Conservation (phyloP, 2,329 filamentous ascomycete genomes). For the Neopestalotiopsis sp. region DNA sequence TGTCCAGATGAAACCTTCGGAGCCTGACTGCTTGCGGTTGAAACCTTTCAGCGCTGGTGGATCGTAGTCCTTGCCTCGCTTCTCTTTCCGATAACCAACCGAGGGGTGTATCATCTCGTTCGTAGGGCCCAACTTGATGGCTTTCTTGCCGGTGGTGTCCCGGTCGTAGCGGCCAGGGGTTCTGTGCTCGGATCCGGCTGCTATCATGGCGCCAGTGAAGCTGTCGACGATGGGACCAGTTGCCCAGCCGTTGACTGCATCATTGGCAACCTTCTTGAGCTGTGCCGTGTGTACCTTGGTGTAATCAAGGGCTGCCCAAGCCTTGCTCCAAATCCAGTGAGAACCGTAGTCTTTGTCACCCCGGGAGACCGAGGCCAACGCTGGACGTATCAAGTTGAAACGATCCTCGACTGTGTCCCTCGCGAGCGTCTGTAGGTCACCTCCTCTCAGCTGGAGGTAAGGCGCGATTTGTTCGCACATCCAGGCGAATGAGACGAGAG, state of each 20-base stretch:
- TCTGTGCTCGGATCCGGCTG: slow-evolving; percentile 17
- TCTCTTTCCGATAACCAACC: slow-evolving; percentile 19
- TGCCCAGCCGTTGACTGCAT: slow-evolving; percentile 24
- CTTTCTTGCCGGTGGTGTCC: slow-evolving; percentile 3
- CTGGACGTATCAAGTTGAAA: slow-evolving; percentile 18
- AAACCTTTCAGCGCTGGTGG: slow-evolving; percentile 17
- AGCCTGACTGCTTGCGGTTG: slow-evolving; percentile 5
- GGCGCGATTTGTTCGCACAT: slow-evolving; percentile 24
- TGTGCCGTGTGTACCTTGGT: not conserved
- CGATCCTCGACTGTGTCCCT: slow-evolving; percentile 20
- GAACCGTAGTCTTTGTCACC: slow-evolving; percentile 1
- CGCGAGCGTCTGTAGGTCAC: slow-evolving; percentile 5
- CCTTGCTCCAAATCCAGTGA: slow-evolving; percentile 3
- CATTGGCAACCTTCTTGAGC: slow-evolving; percentile 13
- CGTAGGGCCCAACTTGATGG: slow-evolving; percentile 14
- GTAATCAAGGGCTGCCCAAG: slow-evolving; percentile 4
- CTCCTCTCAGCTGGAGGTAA: slow-evolving; percentile 21
- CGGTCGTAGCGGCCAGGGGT: slow-evolving; percentile 18
- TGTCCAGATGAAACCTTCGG: slow-evolving; percentile 19
- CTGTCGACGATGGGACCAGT: slow-evolving; percentile 24
- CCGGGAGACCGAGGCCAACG: slow-evolving; percentile 8
- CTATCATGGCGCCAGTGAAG: slow-evolving; percentile 16
- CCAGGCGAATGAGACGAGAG: slow-evolving; percentile 23
- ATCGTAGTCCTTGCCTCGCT: slow-evolving; percentile 2
- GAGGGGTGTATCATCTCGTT: slow-evolving; percentile 23